These are phyloP conservation scores for Xanthoparmelia taractica DNA, from an alignment of 495 filamentous ascomycete genomes.

Conservation along the genomic window DNA sequence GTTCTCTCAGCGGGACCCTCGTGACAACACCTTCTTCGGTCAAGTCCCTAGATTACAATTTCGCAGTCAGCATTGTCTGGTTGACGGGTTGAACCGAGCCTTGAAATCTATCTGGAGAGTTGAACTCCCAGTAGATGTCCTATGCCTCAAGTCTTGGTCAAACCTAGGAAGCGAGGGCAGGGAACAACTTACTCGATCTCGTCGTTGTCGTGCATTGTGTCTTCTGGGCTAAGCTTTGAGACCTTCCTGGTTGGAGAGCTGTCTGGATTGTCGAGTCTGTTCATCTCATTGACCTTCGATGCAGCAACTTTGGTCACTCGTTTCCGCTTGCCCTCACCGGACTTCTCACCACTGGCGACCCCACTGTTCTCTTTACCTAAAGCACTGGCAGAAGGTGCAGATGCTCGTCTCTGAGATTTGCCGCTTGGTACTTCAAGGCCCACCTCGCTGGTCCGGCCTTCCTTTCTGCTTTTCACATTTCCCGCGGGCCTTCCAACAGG, in stretches of 20 bases:
- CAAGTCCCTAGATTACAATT: slow-evolving; percentile 4
- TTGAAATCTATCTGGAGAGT: not conserved
- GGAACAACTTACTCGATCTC: not conserved
- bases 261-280: slow-evolving; percentile 8
- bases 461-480: slow-evolving; percentile 36
- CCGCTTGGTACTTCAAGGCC: slow-evolving; percentile 6
- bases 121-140: not conserved
- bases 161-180: not conserved
- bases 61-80: not conserved
- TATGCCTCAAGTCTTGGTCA: not conserved
- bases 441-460: slow-evolving; percentile 23
- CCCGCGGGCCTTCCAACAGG: slow-evolving; percentile 31
- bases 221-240: slow-evolving; percentile 14
- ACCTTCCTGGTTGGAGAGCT: slow-evolving; percentile 20
- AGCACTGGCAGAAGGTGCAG: slow-evolving; percentile 11
- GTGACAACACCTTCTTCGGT: slow-evolving; percentile 17
- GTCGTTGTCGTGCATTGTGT: not conserved
- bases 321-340: slow-evolving; percentile 21
- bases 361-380: slow-evolving; percentile 25
- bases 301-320: slow-evolving; percentile 5
- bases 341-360: slow-evolving; percentile 26
- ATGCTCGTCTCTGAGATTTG: slow-evolving; percentile 18
- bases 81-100: not conserved
- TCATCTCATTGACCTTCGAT: not conserved
- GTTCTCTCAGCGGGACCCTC: slow-evolving; percentile 8